These are phyloP conservation scores for Cordyceps cicadae DNA, from an alignment of 2,329 filamentous ascomycete species.

Conservation along the genomic window DNA sequence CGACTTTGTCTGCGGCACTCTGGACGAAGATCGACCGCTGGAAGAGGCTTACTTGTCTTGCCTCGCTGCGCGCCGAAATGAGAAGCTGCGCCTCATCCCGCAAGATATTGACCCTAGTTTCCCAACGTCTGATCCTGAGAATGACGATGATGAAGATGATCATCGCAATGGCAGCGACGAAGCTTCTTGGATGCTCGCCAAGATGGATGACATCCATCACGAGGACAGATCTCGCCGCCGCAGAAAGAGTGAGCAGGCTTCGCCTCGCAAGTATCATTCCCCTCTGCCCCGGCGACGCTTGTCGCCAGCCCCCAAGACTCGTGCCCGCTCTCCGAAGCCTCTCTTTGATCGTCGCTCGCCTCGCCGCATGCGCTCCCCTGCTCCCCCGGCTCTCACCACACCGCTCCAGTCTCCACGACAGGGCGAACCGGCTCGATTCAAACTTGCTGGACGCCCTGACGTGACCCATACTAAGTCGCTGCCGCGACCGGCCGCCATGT, in stretches of 20 bases:
- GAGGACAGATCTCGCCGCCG: constrained; percentile 41
- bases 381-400: constrained; percentile 39
- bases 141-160: constrained; percentile 66
- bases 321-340: constrained; percentile 36
- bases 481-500: constrained; percentile 67
- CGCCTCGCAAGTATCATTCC: constrained; percentile 37
- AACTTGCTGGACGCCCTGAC: constrained; percentile 49
- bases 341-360: constrained; percentile 64
- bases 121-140: constrained; percentile 85
- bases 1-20: constrained; percentile 96
- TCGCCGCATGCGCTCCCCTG: constrained; percentile 60
- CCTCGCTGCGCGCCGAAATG: constrained; percentile 69
- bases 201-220: constrained; percentile 60
- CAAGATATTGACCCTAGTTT: constrained; percentile 98
- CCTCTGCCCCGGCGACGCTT: constrained; percentile 31
- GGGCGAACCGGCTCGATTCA: constrained; percentile 29
- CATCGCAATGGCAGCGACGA: constrained; percentile 58
- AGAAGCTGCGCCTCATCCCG: constrained; percentile 76
- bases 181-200: constrained; percentile 61
- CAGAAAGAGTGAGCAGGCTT: constrained; percentile 42
- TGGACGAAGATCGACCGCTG: constrained; percentile 91
- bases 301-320: constrained; percentile 30
- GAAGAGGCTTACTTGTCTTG: constrained; percentile 88
- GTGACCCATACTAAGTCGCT: constrained; percentile 77
- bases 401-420: constrained; percentile 32